A percentile compares a stretch with the other conserved stretches of the same genome.
Conservation (phyloP, 768 basidiomycete species). For the Termitomyces sp. region DNA sequence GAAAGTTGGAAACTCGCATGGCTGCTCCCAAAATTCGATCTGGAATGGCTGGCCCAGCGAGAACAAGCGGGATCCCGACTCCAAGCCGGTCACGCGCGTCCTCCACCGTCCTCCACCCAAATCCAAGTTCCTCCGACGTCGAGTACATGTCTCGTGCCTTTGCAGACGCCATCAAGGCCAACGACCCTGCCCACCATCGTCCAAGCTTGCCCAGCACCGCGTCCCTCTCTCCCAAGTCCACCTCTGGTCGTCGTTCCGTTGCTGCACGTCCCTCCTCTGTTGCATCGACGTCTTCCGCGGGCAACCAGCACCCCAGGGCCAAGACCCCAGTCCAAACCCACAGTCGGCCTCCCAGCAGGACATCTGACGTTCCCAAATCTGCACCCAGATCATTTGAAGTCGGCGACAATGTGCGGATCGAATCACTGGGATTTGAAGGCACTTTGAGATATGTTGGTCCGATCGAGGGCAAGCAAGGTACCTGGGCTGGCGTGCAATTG, state of each 20-base stretch:
- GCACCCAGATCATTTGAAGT: slow-evolving; percentile 50
- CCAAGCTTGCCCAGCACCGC: slow-evolving; percentile 31
- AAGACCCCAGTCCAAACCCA: slow-evolving; percentile 54
- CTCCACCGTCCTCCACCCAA: slow-evolving; percentile 41
- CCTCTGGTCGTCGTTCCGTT: slow-evolving; percentile 45
- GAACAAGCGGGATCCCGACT: slow-evolving; percentile 52
- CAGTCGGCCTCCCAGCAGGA: slow-evolving; percentile 46
- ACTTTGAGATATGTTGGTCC: slow-evolving; percentile 73
- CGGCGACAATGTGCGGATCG: slow-evolving; percentile 82
- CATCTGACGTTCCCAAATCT: slow-evolving; percentile 46
- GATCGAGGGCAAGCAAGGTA: slow-evolving; percentile 83
- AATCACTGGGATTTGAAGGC: slow-evolving; percentile 87
- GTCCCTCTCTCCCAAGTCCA: slow-evolving; percentile 43
- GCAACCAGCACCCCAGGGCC: slow-evolving; percentile 28
- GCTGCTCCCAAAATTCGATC: slow-evolving; percentile 31
- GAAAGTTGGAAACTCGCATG: slow-evolving; percentile 8
- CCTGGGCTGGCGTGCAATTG: slow-evolving; percentile 94
- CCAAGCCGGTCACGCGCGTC: slow-evolving; percentile 66
- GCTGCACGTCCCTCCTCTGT: slow-evolving; percentile 47
- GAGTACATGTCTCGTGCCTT: slow-evolving; percentile 70
- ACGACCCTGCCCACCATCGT: slow-evolving; percentile 70
- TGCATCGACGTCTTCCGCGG: slow-evolving; percentile 45
- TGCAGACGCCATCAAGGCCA: slow-evolving; percentile 72
- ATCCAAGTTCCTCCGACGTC: slow-evolving; percentile 30
- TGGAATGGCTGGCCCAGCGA: slow-evolving; percentile 34